Percentiles rank a stretch among this genome's conserved stretches.
These are phyloP conservation scores for Xylaria sp. DNA, from an alignment of 2,329 filamentous ascomycete genomes.

Conservation along the genomic window DNA sequence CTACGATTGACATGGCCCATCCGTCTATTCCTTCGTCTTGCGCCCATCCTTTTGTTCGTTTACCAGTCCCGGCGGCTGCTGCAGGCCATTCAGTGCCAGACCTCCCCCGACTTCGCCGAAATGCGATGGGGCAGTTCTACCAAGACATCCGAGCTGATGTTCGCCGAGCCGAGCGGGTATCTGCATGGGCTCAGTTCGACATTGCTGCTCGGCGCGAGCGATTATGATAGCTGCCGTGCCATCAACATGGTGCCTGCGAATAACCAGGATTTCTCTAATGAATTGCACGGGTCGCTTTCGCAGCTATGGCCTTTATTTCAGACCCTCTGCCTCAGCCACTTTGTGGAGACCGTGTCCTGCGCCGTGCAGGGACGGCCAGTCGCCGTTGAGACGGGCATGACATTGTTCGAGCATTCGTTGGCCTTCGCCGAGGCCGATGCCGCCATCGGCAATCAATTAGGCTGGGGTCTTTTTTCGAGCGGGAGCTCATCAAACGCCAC, in stretches of 20 bases:
- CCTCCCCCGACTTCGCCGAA: constrained; percentile 75
- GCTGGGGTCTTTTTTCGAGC: constrained; percentile 71
- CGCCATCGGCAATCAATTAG: constrained; percentile 82
- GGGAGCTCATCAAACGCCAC: constrained; percentile 56
- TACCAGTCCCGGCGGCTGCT: constrained; percentile 76
- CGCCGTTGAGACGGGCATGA: constrained; percentile 92
- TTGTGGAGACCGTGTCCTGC: constrained; percentile 87
- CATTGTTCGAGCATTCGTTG: constrained; percentile 93
- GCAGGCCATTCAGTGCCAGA: constrained; percentile 92
- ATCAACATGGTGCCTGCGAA: constrained; percentile 75
- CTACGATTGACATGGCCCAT: constrained; percentile 79
- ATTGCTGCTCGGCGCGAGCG: constrained; percentile 77
- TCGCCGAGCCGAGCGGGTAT: constrained; percentile 73
- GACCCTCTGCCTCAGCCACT: constrained; percentile 78
- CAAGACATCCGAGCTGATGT: constrained; percentile 74
- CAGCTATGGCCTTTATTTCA: constrained; percentile 79
- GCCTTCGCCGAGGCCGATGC: constrained; percentile 96
- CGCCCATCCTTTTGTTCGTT: constrained; percentile 76
- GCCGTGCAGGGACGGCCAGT: constrained; percentile 85
- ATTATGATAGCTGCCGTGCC: constrained; percentile 78
- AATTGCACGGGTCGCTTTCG: constrained; percentile 80
- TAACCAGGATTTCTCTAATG: constrained; percentile 59
- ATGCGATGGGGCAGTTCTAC: constrained; percentile 75
- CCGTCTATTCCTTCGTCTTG: constrained; percentile 74
- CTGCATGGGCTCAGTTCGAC: constrained; percentile 77